These are phyloP conservation scores for Lenzites betulinus DNA, from an alignment of 768 basidiomycete genomes.

Conservation along the genomic window DNA sequence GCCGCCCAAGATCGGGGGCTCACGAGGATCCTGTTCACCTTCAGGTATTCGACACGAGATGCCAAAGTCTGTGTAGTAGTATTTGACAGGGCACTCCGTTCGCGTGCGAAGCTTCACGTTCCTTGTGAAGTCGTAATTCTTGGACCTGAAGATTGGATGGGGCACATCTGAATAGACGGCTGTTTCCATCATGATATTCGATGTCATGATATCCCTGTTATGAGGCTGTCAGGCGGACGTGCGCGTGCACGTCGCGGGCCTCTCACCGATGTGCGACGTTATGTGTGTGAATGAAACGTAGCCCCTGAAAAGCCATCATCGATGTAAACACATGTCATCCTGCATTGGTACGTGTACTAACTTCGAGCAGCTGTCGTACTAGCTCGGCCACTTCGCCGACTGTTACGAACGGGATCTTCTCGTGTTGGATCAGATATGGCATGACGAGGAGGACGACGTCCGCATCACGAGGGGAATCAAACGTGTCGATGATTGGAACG, in stretches of 20 bases:
- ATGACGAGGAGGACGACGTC: constrained; percentile 9
- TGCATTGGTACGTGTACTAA: background rate
- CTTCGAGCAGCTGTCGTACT: background rate
- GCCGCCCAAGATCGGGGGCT: constrained; percentile 8
- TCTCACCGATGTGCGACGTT: constrained; percentile 39
- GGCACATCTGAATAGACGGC: constrained; percentile 21
- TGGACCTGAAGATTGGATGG: constrained; percentile 11
- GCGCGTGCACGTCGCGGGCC: no score
- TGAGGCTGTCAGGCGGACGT: background rate
- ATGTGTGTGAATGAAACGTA: constrained; percentile 40
- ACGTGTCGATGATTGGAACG: constrained; percentile 15
- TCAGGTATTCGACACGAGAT: constrained; percentile 2
- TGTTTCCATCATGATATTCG: constrained; percentile 24
- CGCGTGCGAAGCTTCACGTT: constrained; percentile 9
- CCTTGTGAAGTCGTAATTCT: constrained; percentile 1
- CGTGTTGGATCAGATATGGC: background rate
- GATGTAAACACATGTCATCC: no score
- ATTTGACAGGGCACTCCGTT: constrained; percentile 27
- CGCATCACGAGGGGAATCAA: constrained; percentile 5
- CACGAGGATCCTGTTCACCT: constrained; percentile 19
- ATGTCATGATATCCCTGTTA: constrained; percentile 9
- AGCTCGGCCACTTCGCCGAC: constrained; percentile 1
- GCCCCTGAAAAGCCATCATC: constrained; percentile 25
- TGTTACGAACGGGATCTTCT: background rate
- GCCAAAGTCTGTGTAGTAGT: constrained; percentile 30